Evolutionary conservation across 164 flowering plant genomes (phyloP), one percentile per base, ranked within the genome.

Genomic region (Euptelea pleiosperma): DNA sequence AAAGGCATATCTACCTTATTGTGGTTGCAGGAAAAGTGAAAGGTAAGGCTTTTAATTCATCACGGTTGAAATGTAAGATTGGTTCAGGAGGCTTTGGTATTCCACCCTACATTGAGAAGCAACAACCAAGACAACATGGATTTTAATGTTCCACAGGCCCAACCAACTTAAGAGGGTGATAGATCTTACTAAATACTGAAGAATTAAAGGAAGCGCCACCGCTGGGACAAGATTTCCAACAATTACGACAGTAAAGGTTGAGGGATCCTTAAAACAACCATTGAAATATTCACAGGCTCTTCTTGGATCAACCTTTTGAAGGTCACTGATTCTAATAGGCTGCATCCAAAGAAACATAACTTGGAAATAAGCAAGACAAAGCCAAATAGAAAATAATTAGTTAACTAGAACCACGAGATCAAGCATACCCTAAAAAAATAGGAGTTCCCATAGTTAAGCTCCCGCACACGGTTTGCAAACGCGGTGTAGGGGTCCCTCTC

Each of bases 401-500:
- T 6, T 29, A 1, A 3, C 10, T 4, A n/a, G 28, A 65, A 39
- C n/a, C 22, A 42, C 11, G 28, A 28, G 42, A 70, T 10, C 45
- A 40, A 41, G 9, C 73, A 58, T 80, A 92, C 98, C 89, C 86
- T 79, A 45, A 89, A 89, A 59, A 87, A 89, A 61, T 82, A 89
- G 11, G 98, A 87, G 69, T 84, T 84, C 26, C 96, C 98, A 73
- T 92, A 92, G 68, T 92, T 89, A 60, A 92, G 76, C 70, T 92
- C 93, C 70, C 93, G 83, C 65, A 89, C 96, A 62, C 98, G 91
- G 64, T 92, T 87, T n/a, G 93, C 71, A 79, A 92, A 92, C 57
- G 80, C 95, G 70, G 95, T 89, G 66, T 81, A 81, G 15, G 98
- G 98, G 72, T 92, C 98, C 69, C 98, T 82, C 65, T 92, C 95